Evolutionary conservation across 2,329 filamentous ascomycete genomes (phyloP).

Genomic region (Mollisiaceae sp.): DNA sequence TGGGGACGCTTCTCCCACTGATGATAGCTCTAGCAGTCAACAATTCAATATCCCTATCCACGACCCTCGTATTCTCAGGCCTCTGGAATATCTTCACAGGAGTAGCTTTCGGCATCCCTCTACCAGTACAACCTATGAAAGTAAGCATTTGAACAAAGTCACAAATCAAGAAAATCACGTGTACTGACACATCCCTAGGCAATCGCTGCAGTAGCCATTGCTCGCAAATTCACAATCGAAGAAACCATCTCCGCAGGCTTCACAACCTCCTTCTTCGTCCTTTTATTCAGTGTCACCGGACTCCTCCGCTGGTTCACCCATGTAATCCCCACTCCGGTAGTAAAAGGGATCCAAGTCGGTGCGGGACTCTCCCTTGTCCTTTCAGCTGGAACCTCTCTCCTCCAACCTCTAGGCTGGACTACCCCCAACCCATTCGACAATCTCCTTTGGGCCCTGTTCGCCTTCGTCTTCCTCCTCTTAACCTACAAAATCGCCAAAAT

Average conservation of each 20-base stretch:
- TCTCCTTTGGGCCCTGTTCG: slow-evolving; percentile 74
- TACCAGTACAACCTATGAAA: slow-evolving; percentile 91
- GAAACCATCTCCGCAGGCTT: slow-evolving; percentile 84
- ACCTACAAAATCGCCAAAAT: slow-evolving; percentile 69
- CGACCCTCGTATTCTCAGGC: slow-evolving; percentile 87
- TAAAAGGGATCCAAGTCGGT: slow-evolving; percentile 94
- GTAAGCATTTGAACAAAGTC: slow-evolving; percentile 43
- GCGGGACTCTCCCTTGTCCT: slow-evolving; percentile 84
- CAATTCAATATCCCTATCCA: slow-evolving; percentile 78
- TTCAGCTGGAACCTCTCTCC: slow-evolving; percentile 72
- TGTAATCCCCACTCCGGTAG: slow-evolving; percentile 77
- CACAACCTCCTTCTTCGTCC: slow-evolving; percentile 74
- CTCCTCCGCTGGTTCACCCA: slow-evolving; percentile 74
- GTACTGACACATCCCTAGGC: slow-evolving; percentile 59
- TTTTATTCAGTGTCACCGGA: slow-evolving; percentile 79
- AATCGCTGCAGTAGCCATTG: slow-evolving; percentile 88
- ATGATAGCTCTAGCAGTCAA: slow-evolving; percentile 85
- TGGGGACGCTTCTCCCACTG: slow-evolving; percentile 87
- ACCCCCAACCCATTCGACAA: slow-evolving; percentile 74
- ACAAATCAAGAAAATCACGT: slow-evolving; percentile 5
- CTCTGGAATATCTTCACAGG: slow-evolving; percentile 86
- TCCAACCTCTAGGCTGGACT: slow-evolving; percentile 72
- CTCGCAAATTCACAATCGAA: slow-evolving; percentile 66
- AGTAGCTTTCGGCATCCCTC: slow-evolving; percentile 80
- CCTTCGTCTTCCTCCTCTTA: slow-evolving; percentile 72